These are phyloP conservation scores for Pseudonectria buxi DNA, from an alignment of 2,329 filamentous ascomycete genomes.

Conservation along the genomic window DNA sequence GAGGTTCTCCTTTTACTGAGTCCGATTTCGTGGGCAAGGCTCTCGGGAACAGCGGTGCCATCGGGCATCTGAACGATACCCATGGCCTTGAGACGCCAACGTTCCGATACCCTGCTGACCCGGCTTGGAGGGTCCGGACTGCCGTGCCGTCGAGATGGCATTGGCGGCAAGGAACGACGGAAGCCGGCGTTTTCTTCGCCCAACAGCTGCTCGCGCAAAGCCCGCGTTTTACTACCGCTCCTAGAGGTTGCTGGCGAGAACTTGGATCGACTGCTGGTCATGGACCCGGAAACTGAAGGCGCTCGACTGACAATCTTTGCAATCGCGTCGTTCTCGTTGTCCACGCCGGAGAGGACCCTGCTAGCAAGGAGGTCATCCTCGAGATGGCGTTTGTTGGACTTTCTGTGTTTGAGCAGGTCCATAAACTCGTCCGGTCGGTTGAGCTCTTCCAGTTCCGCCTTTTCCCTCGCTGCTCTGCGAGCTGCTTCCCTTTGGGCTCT, in stretches of 20 bases:
- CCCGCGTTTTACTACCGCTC: slow-evolving; percentile 30
- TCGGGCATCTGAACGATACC: slow-evolving; percentile 47
- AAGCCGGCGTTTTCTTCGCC: slow-evolving; percentile 26
- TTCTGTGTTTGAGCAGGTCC: slow-evolving; percentile 26
- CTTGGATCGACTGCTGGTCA: slow-evolving; percentile 14
- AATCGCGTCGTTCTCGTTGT: slow-evolving; percentile 30
- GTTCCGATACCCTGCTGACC: slow-evolving; percentile 34
- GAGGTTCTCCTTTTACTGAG: slow-evolving; percentile 34
- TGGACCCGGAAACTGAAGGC: slow-evolving; percentile 15
- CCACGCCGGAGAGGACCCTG: slow-evolving; percentile 35
- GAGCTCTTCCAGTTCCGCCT: slow-evolving; percentile 19
- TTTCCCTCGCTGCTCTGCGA: slow-evolving; percentile 18
- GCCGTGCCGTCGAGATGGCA: slow-evolving; percentile 21
- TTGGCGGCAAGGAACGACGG: slow-evolving; percentile 33
- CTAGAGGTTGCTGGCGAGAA: slow-evolving; percentile 12
- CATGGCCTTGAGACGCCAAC: slow-evolving; percentile 43
- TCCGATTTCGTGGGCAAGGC: slow-evolving; percentile 40
- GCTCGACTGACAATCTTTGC: slow-evolving; percentile 29
- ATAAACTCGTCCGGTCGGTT: slow-evolving; percentile 30
- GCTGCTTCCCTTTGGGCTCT: slow-evolving; percentile 30
- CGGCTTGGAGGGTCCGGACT: slow-evolving; percentile 21
- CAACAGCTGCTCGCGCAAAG: slow-evolving; percentile 29
- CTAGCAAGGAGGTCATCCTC: slow-evolving; percentile 35
- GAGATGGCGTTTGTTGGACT: slow-evolving; percentile 23
- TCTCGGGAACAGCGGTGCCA: slow-evolving; percentile 47